Percentiles rank a stretch among this genome's conserved stretches.
Evolutionary conservation across 2,329 filamentous ascomycete genomes (phyloP).

Genomic region (Byssoonygena ceratinophila): DNA sequence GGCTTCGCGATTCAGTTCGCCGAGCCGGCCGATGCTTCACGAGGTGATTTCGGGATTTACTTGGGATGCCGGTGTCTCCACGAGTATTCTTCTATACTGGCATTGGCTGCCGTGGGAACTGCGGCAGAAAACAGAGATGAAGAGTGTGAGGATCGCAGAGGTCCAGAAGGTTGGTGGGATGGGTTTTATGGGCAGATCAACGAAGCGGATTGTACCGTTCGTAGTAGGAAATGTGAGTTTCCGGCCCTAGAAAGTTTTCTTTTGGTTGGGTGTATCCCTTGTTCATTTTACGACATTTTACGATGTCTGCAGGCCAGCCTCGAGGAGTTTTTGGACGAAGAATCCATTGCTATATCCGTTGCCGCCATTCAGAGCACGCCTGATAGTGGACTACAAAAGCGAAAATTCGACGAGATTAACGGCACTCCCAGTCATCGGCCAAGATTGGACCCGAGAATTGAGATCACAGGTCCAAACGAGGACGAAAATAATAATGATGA

Average conservation of each 20-base stretch:
- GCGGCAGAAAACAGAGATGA: conserved; percentile 34
- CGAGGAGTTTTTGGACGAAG: conserved; percentile 6
- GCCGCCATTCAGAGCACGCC: background rate
- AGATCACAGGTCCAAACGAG: background rate
- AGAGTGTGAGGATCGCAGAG: conserved; percentile 49
- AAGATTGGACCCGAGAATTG: conserved; percentile 1
- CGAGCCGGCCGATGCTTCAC: conserved; percentile 55
- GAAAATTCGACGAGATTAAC: conserved; percentile 1
- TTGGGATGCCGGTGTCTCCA: conserved; percentile 71
- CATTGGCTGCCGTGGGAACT: conserved; percentile 50
- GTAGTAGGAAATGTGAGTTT: conserved; percentile 30
- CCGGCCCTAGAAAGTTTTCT: background rate
- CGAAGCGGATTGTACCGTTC: conserved; percentile 32
- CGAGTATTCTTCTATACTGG: conserved; percentile 64
- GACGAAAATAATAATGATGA: too few species aligned
- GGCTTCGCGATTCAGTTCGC: conserved; percentile 65
- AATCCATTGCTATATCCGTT: background rate
- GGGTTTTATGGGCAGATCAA: conserved; percentile 22
- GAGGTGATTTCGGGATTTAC: conserved; percentile 63
- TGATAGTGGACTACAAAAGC: background rate
- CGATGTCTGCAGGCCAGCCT: conserved; percentile 1
- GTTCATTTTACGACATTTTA: too few species aligned
- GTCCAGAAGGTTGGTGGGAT: conserved; percentile 56
- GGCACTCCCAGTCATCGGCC: background rate
- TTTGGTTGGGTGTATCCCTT: background rate